phyloP scores from a whole-genome alignment of 2,329 filamentous ascomycete species.

The Fusarium albosuccineum region DNA sequence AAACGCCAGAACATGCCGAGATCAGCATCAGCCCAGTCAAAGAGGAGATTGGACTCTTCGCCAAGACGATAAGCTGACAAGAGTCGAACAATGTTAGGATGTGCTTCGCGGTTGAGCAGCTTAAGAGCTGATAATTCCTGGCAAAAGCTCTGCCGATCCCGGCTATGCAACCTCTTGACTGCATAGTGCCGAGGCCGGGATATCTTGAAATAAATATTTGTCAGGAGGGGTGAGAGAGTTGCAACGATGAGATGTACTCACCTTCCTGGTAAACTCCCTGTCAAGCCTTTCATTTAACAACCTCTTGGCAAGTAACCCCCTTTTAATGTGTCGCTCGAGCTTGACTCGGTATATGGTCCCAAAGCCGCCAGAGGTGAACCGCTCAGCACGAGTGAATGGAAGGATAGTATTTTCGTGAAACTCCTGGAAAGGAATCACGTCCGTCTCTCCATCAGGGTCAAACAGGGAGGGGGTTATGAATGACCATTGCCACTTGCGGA shows the following conservation, averaged over 20 bases:
- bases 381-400: not conserved
- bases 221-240: no score
- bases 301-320: no score
- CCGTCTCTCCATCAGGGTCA: not conserved
- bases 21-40: not conserved
- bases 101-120: accelerated
- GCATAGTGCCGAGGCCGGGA: no score
- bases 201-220: no score
- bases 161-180: not conserved
- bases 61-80: not conserved
- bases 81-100: not conserved
- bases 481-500: not conserved
- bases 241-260: no score
- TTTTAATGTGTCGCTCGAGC: no score
- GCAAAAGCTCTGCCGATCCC: not conserved
- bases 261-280: no score
- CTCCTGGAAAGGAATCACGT: not conserved
- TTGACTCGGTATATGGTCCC: not conserved
- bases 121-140: not conserved
- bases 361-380: not conserved
- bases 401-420: not conserved
- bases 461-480: not conserved
- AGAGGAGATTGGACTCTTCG: not conserved
- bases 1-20: not conserved
- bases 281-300: no score